Evolutionary conservation across 148 eudicot genomes (phyloP).

Genomic region (Diospyros lotus): DNA sequence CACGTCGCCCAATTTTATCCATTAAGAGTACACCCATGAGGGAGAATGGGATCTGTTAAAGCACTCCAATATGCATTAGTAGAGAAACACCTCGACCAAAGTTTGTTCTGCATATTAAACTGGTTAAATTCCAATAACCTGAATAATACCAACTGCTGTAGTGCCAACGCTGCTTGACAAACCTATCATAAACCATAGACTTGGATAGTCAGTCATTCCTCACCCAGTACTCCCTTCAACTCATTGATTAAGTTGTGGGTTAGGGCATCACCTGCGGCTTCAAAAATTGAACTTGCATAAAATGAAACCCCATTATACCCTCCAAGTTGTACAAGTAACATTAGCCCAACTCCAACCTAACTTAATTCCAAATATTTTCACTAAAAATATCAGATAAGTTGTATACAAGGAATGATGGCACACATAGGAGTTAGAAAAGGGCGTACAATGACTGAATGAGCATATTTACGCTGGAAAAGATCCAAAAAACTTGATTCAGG

Average conservation of each 20-base stretch:
- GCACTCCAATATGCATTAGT: background rate
- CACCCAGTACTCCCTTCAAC: background rate
- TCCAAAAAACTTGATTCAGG: too few species aligned
- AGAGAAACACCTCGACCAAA: background rate
- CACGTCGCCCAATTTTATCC: constrained; percentile 49
- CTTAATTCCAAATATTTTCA: background rate
- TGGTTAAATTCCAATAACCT: constrained; percentile 22
- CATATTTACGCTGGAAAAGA: too few species aligned
- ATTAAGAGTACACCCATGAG: constrained; percentile 35
- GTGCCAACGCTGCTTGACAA: constrained; percentile 15
- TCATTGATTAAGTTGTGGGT: background rate
- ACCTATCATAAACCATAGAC: too few species aligned
- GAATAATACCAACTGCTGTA: constrained; percentile 52
- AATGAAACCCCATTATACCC: constrained; percentile 51
- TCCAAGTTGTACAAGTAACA: constrained; percentile 43
- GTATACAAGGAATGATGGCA: background rate
- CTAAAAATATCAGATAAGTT: background rate
- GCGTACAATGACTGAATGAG: too few species aligned
- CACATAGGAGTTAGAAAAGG: background rate
- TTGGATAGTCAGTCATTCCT: too few species aligned
- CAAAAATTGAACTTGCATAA: constrained; percentile 55
- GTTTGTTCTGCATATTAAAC: background rate
- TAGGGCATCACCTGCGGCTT: constrained; percentile 52
- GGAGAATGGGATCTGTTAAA: constrained; percentile 38
- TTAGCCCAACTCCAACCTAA: constrained; percentile 58